Base-by-base conservation (phyloP, 805 yeast species). In the Kodamaea laetipori region DNA sequence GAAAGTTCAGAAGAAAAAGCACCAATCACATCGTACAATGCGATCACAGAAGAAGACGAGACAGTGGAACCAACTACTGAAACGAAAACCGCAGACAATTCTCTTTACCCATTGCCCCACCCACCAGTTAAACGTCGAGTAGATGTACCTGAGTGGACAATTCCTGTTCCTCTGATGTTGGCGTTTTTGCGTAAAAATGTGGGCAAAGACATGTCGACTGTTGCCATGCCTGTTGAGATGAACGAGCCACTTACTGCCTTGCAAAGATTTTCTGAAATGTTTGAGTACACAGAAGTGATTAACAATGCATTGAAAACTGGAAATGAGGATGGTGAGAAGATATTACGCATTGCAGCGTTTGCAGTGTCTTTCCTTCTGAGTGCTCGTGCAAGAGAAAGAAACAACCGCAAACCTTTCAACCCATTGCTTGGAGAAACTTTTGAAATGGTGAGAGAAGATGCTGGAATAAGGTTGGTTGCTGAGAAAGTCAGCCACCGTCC, bases 401-500 rank as follows among this genome's bases (percentile, higher is more conserved):
- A 84, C 41, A 61, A 78, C 30, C 76, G 99, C 50, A 94, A 94
- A 58, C 98, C 99, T 1, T 94, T 94, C 66, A 94, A 90, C 59
- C 98, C 99, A 7, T 71, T 94, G 40, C 68, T 94, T 13, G 97
- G 98, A 15, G 99, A 94, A 61, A 90, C 97, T 0, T 94, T 65
- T 62, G 99, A 94, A 63, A 70, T 88, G 33, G 94, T 89, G 1
- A 76, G 96, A 31, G 96, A 89, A 48, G 96, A 88, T 55, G 64
- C 77, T 39, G 90, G 90, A 0, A 74, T 83, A 51, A 69, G 98
- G 52, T 61, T 86, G 32, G 52, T 94, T 4, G 74, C 88, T 12
- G 99, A 94, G 60, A 94, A 94, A 58, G 95, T 94, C 13, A 64
- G 80, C 23, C 99, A 94, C 56, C 78, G 87, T 44, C 99, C 99